These are phyloP conservation scores for Solidago caesia DNA, from an alignment of 129 eudicot genomes.

Conservation along the genomic window DNA sequence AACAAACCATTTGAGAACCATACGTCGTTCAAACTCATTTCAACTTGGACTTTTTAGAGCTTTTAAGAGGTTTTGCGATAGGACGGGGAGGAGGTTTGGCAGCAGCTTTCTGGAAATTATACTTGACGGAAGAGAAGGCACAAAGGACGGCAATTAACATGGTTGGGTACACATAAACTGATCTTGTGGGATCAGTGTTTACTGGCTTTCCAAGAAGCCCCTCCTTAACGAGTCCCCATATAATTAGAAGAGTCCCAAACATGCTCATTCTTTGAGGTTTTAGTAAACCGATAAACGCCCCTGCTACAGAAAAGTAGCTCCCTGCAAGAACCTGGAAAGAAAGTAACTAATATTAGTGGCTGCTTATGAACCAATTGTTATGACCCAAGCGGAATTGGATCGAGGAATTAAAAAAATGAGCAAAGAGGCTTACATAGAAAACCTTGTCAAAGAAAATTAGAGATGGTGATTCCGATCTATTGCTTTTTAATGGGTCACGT, in stretches of 20 bases:
- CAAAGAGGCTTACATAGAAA: too few species aligned
- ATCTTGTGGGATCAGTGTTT: conserved; percentile 56
- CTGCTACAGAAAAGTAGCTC: conserved; percentile 92
- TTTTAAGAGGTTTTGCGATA: conserved; percentile 67
- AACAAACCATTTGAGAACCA: background rate
- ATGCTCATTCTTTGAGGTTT: conserved; percentile 97
- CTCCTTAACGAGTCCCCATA: conserved; percentile 96
- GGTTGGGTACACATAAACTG: conserved; percentile 87
- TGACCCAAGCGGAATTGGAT: background rate
- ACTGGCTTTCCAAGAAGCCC: conserved; percentile 73
- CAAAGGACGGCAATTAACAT: conserved; percentile 77
- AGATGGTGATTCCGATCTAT: too few species aligned
- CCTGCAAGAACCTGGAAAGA: conserved; percentile 80
- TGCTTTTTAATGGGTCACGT: too few species aligned
- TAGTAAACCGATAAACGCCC: conserved; percentile 66
- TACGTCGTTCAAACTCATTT: conserved; percentile 38
- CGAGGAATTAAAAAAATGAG: too few species aligned
- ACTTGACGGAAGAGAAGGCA: conserved; percentile 82
- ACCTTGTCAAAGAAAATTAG: too few species aligned
- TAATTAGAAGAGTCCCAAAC: conserved; percentile 85
- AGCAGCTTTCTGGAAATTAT: conserved; percentile 54
- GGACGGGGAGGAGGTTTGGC: conserved; percentile 48
- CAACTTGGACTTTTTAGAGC: conserved; percentile 86
- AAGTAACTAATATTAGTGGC: background rate
- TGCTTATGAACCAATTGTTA: background rate